Evolutionary conservation across 2,329 filamentous ascomycete genomes (phyloP), one percentile per base, ranked within the genome.

Genomic region (Monilinia polystroma): DNA sequence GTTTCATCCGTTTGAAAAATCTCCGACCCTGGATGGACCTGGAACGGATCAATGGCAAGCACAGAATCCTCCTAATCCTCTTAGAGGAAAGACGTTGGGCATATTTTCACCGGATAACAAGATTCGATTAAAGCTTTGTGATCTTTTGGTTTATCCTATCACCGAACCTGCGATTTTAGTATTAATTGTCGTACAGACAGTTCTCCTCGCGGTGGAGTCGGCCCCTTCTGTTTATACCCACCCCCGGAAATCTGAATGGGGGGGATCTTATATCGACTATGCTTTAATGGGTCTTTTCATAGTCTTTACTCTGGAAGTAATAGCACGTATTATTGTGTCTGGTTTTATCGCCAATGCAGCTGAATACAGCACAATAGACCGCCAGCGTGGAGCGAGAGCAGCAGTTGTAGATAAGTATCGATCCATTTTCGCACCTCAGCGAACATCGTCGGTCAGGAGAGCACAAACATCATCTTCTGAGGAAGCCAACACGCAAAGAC

Each of bases 291-390:
- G 79, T 2, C 86, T 99, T 7, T 99, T 99, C 77, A 82, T 90
- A 67, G 85, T 99, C 60, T 99, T 98, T 76, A 97, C 93, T 0
- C 74, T 96, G 29, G 96, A 99, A 78, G 84, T 96, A 47, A 81
- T 90, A 66, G 87, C 91, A 68, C 90, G 93, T 66, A 89, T 93
- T 53, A 89, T 99, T 68, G 96, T 99, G 0, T 99, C 95, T 0
- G 96, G 95, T 0, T 90, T 99, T 73, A 83, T 99, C 43, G 82
- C 96, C 71, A 99, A 99, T 75, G 91, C 95, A 1, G 81, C 87
- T 11, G 93, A 97, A 76, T 97, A 97, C 78, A 97, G 92, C 78
- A 96, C 93, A 6, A 90, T 96, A 69, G 91, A 96, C 77, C 86
- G 91, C 64, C 86, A 89, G 70, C 83, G 89, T 43, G 91, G 93